Base-by-base conservation (phyloP, 768 basidiomycete genomes). In the Hypholoma sublateritium region DNA sequence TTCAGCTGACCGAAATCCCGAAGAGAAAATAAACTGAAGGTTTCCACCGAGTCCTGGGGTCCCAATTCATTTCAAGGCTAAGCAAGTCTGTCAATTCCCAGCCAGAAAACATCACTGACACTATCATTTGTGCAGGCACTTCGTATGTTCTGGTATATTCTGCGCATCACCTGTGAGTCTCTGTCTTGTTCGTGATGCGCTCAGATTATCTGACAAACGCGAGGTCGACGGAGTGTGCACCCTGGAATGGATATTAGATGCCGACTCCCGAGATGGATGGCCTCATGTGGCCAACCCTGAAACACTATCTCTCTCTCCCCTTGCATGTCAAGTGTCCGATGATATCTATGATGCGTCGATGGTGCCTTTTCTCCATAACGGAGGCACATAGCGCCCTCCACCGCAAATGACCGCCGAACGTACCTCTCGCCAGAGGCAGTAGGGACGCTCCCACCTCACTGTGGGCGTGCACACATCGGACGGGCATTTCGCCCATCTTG, bases 261-360 rank as follows among this genome's bases (percentile, higher is more conserved):
- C 53, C 53, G 53, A 53, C 28, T 32, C 28, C 28, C 28, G 28
- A 32, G 28, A 32, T 32, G 28, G 42, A 53, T 34, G 39, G 16
- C 53, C 53, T 53, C 53, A 53, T 53, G 53, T 53, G 53, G 53
- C 43, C 32, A 46, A 44, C 53, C 53, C 53, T 53, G 53, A 53
- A 53, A 53, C 53, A 53, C 53, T 44, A 53, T 53, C 53, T 53
- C 43, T 43, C 25, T 14, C 39, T 44, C 41, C 16, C 53, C 53
- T 42, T 53, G 42, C 53, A 53, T 45, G 53, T 53, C 53, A 53
- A 44, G 53, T 53, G 46, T 47, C 46, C 22, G 24, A 24, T 4
- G 16, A 24, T 37, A 41, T 53, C 43, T 44, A 53, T 45, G 53
- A 45, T 53, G 53, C 42, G 53, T 44, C 28, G 34, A 22, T 45